Base-by-base conservation (phyloP, 1,284 basidiomycete species). In the Fomes fomentarius region DNA sequence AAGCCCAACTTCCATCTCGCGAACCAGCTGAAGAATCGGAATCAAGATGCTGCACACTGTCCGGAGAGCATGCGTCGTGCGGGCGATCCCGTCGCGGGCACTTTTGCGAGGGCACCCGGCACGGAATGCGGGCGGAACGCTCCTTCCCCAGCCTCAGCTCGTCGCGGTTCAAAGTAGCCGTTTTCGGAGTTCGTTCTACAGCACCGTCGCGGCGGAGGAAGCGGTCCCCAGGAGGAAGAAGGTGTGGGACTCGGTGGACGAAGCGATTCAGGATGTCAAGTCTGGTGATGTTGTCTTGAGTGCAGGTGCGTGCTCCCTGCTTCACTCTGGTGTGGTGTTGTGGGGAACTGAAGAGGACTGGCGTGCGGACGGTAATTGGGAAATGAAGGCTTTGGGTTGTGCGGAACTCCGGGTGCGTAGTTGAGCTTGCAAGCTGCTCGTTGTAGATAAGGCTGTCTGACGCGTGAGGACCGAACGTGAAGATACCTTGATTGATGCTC, bases 401-500 rank as follows among this genome's bases (percentile, higher is more conserved):
- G 87, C 56, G 89, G 89, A 34, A 84, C 89, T 48, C 89, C 89
- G 68, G 86, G 87, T 89, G 48, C 39, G 71, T 66, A 28, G 12
- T 4, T 19, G n/a, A 4, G 2, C 4, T 10, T 12, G 2, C 6
- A 4, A 26, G 17, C 17, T n/a, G 28, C 28, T n/a, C 17, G 21
- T 7, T 9, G 6, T 11, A 14, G n/a, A n/a, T n/a, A n/a, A n/a
- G 10, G 5, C 30, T 14, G 35, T 24, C 43, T 56, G 37, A 53
- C 33, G 6, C 8, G 21, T 5, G 24, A 37, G 15, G 26, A 7
- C 9, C 21, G 26, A n/a, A 24, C 19, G 17, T 24, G 9, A 49
- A 70, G 94, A 96, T 71, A 96, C 94, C 1, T 77, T 97, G 50
- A 89, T 97, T 40, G 76, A 75, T n/a, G 94, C 95, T 2, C 76